Base-by-base conservation (phyloP, 2,329 filamentous ascomycete species). In the Colletotrichum chlorophyti region DNA sequence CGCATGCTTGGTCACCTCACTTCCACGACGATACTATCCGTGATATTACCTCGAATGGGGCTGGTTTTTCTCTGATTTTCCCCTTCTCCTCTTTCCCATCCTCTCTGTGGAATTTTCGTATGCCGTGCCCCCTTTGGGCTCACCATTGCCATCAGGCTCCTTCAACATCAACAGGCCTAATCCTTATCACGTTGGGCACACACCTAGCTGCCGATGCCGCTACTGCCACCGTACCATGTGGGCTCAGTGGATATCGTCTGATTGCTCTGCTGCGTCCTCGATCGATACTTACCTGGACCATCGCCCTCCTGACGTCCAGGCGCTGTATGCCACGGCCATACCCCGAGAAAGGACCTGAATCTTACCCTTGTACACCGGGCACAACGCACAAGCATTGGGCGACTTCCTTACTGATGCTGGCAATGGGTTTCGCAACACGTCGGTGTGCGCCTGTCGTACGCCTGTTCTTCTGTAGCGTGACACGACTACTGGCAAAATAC, bases 231-330 rank as follows among this genome's bases (percentile, higher is more conserved):
- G 35, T 50, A 23, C 51, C 10, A 48, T 49, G 57, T 60, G 51
- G 57, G 51, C 27, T 31, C 24, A 21, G 57, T 60, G 57, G 57
- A 34, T 57, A 57, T 57, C 45, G 31, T 60, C 51, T 60, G 51
- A 60, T 60, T 49, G 46, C 49, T 43, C 38, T 31, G 38, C 19
- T 27, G 45, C 12, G 23, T 55, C 52, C 38, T 32, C 29, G 51
- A 60, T 60, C 57, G 57, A 45, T 57, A 32, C 52, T 60, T 60
- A 23, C 38, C 12, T 42, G 29, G 37, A 43, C 34, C 51, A 60
- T 60, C 57, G 57, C 45, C 27, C 32, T 55, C 45, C 51, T 40
- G 43, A 17, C 32, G 43, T 37, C 37, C 15, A 19, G 24, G 23
- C 24, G 32, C 43, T 31, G 51, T 26, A 43, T 49, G 23, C 35